A percentile compares a stretch with the other conserved stretches of the same genome.
These are phyloP conservation scores for Ceratobasidium sp. DNA, from an alignment of 1,284 basidiomycete genomes.

Conservation along the genomic window DNA sequence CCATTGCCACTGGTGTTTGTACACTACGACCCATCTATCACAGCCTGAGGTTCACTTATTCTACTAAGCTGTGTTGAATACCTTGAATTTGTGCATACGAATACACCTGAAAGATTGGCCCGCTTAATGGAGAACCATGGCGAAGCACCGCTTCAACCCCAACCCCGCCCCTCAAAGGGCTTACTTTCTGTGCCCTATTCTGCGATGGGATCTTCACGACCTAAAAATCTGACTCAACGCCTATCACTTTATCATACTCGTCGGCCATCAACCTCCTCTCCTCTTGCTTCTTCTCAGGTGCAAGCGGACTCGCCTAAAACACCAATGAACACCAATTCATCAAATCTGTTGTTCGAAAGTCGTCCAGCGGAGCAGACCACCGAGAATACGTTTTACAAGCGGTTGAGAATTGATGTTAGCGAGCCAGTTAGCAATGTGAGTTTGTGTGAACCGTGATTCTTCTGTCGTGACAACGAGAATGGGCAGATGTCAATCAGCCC, in stretches of 20 bases:
- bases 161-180: constrained; percentile 7
- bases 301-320: constrained; percentile 24
- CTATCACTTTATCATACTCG: constrained; percentile 33
- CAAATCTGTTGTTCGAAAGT: not conserved
- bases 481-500: constrained; percentile 60
- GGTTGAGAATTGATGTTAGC: constrained; percentile 74
- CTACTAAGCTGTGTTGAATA: not conserved
- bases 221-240: constrained; percentile 26
- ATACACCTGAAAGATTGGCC: not conserved
- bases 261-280: constrained; percentile 36
- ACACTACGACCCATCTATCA: not conserved
- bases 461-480: constrained; percentile 55
- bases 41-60: not conserved
- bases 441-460: constrained; percentile 44
- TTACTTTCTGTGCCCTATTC: constrained; percentile 29
- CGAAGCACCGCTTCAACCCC: constrained; percentile 6
- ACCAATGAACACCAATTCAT: constrained; percentile 20
- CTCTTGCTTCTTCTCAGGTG: constrained; percentile 36
- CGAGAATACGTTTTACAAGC: constrained; percentile 47
- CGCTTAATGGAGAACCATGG: constrained; percentile 30
- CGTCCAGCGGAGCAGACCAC: constrained; percentile 14
- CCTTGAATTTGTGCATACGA: not conserved
- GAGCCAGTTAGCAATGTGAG: constrained; percentile 79
- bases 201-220: constrained; percentile 30
- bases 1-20: not conserved